Conservation (phyloP, 345 rosid species). For the Hevea brasiliensis region DNA sequence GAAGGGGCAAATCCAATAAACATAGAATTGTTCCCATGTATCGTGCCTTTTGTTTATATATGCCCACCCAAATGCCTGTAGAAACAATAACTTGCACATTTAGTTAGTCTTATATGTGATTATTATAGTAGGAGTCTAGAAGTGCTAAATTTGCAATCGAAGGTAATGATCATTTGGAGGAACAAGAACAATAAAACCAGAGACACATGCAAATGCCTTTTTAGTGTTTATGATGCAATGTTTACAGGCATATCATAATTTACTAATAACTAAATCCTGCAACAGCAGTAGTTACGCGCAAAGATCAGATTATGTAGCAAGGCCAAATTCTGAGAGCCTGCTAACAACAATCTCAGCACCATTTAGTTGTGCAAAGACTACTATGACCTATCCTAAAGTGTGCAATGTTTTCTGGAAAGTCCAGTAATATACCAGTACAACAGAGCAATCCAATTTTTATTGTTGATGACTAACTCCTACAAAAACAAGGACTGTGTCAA, state of each 20-base stretch:
- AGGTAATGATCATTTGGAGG: not conserved
- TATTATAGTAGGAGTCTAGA: too few relatives aligned
- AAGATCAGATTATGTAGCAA: too few relatives aligned
- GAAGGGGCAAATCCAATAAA: constrained; percentile 89
- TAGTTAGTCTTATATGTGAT: not conserved
- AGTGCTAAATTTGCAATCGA: not conserved
- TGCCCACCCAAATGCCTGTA: constrained; percentile 96
- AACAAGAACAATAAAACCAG: not conserved
- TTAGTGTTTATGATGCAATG: too few relatives aligned
- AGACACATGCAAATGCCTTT: too few relatives aligned
- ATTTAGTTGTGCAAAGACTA: not conserved
- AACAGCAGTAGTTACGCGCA: too few relatives aligned
- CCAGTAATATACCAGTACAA: not conserved
- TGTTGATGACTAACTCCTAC: not conserved
- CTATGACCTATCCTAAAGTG: not conserved
- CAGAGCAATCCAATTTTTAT: not conserved
- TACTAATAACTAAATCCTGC: not conserved
- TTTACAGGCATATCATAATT: not conserved
- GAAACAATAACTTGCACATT: not conserved
- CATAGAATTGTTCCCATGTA: constrained; percentile 92
- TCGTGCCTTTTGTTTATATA: constrained; percentile 72
- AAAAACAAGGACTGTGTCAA: not conserved
- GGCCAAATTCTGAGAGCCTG: not conserved
- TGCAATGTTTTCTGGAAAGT: not conserved
- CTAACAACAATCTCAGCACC: not conserved